A percentile compares a stretch with the other conserved stretches of the same genome.
Conservation (phyloP, 257 asterid genomes). For the Penstemon barbatus region DNA sequence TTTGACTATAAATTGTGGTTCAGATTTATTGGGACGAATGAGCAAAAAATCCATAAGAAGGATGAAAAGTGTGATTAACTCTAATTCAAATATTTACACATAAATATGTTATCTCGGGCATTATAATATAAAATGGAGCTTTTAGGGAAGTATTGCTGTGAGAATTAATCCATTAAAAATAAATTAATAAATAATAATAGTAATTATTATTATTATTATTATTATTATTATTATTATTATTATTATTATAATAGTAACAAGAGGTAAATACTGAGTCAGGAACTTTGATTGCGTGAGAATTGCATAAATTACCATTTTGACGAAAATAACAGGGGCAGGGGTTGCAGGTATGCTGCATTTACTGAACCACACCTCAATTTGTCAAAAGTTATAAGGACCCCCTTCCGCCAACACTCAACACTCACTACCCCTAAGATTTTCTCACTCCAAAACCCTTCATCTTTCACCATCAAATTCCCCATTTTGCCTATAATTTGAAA, state of each 20-base stretch:
- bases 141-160: no score
- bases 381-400: constrained; percentile 46
- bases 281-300: constrained; percentile 40
- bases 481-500: constrained; percentile 19
- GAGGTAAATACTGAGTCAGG: constrained; percentile 13
- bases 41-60: no score
- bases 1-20: no score
- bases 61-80: no score
- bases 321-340: constrained; percentile 37
- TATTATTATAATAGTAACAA: not conserved
- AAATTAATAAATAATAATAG: not conserved
- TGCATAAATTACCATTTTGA: constrained; percentile 32
- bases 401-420: constrained; percentile 17
- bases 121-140: no score
- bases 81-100: no score
- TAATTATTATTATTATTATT: no score
- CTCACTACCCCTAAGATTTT: not conserved
- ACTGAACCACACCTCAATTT: constrained; percentile 50
- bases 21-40: no score
- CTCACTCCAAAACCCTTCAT: not conserved
- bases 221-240: no score
- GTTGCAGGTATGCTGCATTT: constrained; percentile 44
- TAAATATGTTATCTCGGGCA: no score
- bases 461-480: constrained; percentile 27
- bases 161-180: no score